A percentile compares a stretch with the other conserved stretches of the same genome.
These are phyloP conservation scores for Crataegus laevigata DNA, from an alignment of 306 rosid genomes.

Conservation along the genomic window DNA sequence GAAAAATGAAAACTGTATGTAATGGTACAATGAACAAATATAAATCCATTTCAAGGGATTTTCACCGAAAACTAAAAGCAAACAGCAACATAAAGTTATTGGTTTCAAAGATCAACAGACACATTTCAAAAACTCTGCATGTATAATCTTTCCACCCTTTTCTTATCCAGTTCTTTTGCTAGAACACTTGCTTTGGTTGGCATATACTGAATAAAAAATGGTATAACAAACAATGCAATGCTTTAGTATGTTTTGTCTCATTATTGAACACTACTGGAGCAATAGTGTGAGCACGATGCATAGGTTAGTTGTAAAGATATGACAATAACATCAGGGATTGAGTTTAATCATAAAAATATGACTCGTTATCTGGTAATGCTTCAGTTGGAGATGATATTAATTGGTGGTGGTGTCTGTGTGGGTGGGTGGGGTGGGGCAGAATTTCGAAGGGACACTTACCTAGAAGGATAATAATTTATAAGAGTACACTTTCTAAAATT, in stretches of 20 bases:
- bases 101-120: no score
- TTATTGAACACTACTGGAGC: background rate
- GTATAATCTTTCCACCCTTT: constrained; percentile 37
- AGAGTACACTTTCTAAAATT: background rate
- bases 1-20: no score
- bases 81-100: no score
- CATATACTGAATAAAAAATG: background rate
- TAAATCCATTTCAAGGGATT: no score
- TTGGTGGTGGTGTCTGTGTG: no score
- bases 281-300: background rate
- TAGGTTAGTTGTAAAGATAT: background rate
- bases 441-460: background rate
- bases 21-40: no score
- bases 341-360: background rate
- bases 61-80: no score
- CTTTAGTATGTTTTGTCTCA: background rate
- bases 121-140: no score
- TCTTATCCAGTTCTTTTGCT: constrained; percentile 47
- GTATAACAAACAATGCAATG: background rate
- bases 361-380: background rate
- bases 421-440: background rate
- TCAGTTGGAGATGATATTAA: background rate
- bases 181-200: background rate
- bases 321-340: background rate
- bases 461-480: background rate